Evolutionary conservation across 2,329 filamentous ascomycete genomes (phyloP), one percentile per base, ranked within the genome.

Genomic region (Alternaria sp.): DNA sequence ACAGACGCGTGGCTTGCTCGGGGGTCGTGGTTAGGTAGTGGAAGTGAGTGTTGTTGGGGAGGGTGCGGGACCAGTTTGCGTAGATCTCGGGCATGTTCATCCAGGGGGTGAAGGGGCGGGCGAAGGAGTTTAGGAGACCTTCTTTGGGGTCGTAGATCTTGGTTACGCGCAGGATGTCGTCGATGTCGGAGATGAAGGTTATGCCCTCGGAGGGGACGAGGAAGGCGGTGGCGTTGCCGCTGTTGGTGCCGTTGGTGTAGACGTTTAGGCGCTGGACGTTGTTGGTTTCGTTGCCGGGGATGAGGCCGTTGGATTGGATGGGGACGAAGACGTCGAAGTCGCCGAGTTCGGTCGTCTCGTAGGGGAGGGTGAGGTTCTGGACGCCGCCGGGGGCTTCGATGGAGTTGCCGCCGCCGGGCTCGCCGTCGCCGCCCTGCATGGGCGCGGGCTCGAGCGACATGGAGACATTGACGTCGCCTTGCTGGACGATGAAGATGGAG

Each of bases 11-110:
- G 5, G 89, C 86, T 77, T 94, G 91, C 79, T 93, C 91, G 0
- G 91, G 91, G 0, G 91, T 93, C 0, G 91, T 94, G 0, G 91
- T 94, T 19, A 94, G 84, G 80, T 94, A 94, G 80, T 93, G 91
- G 82, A 93, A 94, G 77, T 93, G 91, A 65, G 89, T 84, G 62
- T 68, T 68, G 72, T 92, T 86, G 0, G 87, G 86, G 13, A 92
- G 83, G 21, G 84, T 87, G n/a, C 81, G 80, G 1, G 86, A 89
- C 91, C 91, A 93, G 73, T 93, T 92, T 68, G 89, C 87, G 76
- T 93, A 94, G 68, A 93, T 89, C 3, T 89, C 84, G 0, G 91
- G 91, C 92, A 94, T 94, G 79, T 93, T 90, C 83, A 90, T 84
- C 91, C 91, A 94, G 0, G 87, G 84, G 0, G 84, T 86, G 75